These are phyloP conservation scores for Peziza echinospora DNA, from an alignment of 495 filamentous ascomycete genomes.

Conservation along the genomic window DNA sequence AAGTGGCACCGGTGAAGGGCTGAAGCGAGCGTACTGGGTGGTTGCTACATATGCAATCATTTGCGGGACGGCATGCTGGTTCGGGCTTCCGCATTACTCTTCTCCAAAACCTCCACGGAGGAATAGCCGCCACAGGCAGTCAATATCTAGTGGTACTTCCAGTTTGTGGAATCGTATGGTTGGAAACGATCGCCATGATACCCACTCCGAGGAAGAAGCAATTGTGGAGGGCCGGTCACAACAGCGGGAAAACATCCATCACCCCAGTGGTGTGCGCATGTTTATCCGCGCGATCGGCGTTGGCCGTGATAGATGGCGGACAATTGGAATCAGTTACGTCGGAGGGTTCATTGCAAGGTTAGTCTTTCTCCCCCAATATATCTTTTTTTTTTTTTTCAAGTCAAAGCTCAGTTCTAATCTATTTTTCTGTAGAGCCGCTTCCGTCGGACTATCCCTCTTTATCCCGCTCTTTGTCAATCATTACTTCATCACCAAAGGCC, in stretches of 20 bases:
- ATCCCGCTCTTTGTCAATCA: slow-evolving; percentile 79
- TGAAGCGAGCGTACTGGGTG: slow-evolving; percentile 65
- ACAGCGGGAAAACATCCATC: neutral
- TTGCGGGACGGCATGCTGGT: slow-evolving; percentile 50
- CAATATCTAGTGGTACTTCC: neutral
- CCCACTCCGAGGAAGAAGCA: neutral
- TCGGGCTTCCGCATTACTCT: slow-evolving; percentile 38
- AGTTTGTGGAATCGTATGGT: neutral
- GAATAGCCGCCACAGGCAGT: neutral
- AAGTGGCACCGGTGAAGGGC: slow-evolving; percentile 38
- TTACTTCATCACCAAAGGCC: slow-evolving; percentile 63
- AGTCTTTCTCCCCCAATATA: slow-evolving; percentile 89
- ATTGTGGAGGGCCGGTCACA: neutral
- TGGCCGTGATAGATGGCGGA: slow-evolving; percentile 43
- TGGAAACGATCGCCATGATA: neutral
- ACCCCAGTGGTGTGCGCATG: neutral
- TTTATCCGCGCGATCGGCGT: slow-evolving; percentile 44
- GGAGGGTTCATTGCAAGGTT: slow-evolving; percentile 89
- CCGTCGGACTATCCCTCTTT: slow-evolving; percentile 83
- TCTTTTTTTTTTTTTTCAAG: slow-evolving; percentile 72
- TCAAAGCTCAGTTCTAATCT: slow-evolving; percentile 50
- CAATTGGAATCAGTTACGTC: slow-evolving; percentile 70
- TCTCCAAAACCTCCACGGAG: neutral
- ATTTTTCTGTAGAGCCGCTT: slow-evolving; percentile 43
- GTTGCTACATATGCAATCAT: slow-evolving; percentile 50